Evolutionary conservation across 192 early-diverging fungal genomes (phyloP).

Genomic region (Coemansia furcata): DNA sequence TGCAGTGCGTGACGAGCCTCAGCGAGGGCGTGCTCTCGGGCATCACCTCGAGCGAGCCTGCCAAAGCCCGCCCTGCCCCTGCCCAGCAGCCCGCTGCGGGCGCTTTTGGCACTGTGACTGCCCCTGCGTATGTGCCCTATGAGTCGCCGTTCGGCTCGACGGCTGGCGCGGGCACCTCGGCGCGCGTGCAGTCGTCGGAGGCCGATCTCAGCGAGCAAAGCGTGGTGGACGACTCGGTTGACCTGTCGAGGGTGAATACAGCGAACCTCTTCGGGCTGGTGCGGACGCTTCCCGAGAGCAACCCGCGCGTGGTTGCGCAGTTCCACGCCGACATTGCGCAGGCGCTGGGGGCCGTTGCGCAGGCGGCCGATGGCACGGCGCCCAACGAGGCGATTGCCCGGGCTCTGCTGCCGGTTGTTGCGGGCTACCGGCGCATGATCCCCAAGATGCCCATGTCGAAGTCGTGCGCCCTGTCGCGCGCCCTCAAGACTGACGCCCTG

Average conservation of each 20-base stretch:
- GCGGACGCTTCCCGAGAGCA: background rate
- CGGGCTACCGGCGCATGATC: constrained; percentile 5
- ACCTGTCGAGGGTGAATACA: constrained; percentile 1
- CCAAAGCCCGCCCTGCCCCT: background rate
- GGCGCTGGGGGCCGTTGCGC: background rate
- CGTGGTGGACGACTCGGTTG: background rate
- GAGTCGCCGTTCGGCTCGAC: constrained; percentile 18
- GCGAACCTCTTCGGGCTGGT: constrained; percentile 5
- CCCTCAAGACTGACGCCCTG: background rate
- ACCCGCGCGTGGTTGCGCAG: background rate
- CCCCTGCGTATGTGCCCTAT: constrained; percentile 4
- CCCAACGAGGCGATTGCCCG: constrained; percentile 6
- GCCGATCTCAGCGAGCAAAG: background rate
- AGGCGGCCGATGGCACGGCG: background rate
- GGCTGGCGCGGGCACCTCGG: background rate
- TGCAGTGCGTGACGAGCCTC: background rate
- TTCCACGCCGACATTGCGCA: constrained; percentile 9
- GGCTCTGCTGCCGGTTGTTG: constrained; percentile 19
- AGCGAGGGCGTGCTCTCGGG: background rate
- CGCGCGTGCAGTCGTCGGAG: background rate
- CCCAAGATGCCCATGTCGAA: background rate
- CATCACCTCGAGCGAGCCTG: background rate
- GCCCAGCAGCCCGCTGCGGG: background rate
- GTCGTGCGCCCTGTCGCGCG: background rate
- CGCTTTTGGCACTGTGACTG: background rate